Conservation (phyloP, 192 early-diverging fungal genomes). For the Coemansia sp. region DNA sequence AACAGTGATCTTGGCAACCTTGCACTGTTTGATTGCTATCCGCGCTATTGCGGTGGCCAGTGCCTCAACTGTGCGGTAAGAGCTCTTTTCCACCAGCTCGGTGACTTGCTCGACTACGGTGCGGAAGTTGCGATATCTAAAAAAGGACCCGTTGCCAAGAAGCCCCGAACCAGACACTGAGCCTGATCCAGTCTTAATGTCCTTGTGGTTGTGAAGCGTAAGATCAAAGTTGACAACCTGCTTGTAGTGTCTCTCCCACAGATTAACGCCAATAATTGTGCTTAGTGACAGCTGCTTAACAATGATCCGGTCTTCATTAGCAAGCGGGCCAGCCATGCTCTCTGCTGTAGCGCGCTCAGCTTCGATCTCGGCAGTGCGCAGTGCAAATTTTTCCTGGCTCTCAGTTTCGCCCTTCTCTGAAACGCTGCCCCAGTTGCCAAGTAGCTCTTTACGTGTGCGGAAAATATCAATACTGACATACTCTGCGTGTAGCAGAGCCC, state of each 20-base stretch:
- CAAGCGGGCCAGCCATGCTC: conserved; percentile 40
- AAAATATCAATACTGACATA: conserved; percentile 87
- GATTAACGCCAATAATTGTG: conserved; percentile 92
- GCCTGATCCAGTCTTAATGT: no score
- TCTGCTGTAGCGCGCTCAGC: conserved; percentile 34
- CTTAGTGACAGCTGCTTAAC: conserved; percentile 76
- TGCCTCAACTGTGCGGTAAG: conserved; percentile 95
- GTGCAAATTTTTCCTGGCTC: conserved; percentile 9
- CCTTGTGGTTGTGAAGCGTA: conserved; percentile 34
- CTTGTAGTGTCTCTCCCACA: conserved; percentile 94
- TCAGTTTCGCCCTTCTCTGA: conserved; percentile 6
- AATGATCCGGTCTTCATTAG: conserved; percentile 73
- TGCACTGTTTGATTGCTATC: conserved; percentile 72
- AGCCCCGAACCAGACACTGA: not conserved
- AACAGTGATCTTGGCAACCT: conserved; percentile 85
- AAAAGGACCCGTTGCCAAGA: conserved; percentile 57
- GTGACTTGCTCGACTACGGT: conserved; percentile 83
- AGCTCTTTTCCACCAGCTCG: conserved; percentile 78
- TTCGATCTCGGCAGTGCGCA: conserved; percentile 4
- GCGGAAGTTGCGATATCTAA: conserved; percentile 80
- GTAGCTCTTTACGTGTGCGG: conserved; percentile 62
- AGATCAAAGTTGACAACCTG: conserved; percentile 84
- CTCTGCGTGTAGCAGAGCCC: conserved; percentile 87
- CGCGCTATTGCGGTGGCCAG: conserved; percentile 80
- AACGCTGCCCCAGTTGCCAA: conserved; percentile 31